These are phyloP conservation scores for Galerina sulciceps DNA, from an alignment of 768 basidiomycete genomes.

Conservation along the genomic window DNA sequence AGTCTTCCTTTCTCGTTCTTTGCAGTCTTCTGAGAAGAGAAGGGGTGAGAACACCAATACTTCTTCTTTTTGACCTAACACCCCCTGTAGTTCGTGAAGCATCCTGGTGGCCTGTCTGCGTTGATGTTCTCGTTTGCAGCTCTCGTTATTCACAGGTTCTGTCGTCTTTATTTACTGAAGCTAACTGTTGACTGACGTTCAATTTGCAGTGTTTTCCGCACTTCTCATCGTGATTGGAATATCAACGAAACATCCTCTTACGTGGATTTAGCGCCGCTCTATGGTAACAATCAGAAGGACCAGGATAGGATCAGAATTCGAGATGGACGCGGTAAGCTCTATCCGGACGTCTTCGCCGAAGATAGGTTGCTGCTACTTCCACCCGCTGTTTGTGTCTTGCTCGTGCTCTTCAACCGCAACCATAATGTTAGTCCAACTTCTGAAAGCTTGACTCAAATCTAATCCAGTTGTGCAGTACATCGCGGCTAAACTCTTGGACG, in stretches of 20 bases:
- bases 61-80: constrained; percentile 9
- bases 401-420: constrained; percentile 89
- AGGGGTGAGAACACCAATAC: constrained; percentile 43
- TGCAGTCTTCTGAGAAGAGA: constrained; percentile 66
- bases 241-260: constrained; percentile 90
- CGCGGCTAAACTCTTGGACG: constrained; percentile 73
- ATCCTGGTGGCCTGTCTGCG: constrained; percentile 80
- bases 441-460: background rate
- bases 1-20: constrained; percentile 6
- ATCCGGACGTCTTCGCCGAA: constrained; percentile 79
- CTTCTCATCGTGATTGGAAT: constrained; percentile 63
- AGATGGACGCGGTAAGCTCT: constrained; percentile 68
- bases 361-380: constrained; percentile 81
- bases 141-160: constrained; percentile 77
- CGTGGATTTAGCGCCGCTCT: constrained; percentile 82
- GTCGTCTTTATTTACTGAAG: background rate
- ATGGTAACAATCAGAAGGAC: constrained; percentile 69
- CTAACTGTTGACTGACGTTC: background rate
- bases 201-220: constrained; percentile 74
- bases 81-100: constrained; percentile 62
- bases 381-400: constrained; percentile 71
- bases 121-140: constrained; percentile 85
- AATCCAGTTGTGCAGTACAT: constrained; percentile 60
- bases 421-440: constrained; percentile 65
- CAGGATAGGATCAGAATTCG: constrained; percentile 61